phyloP scores from a whole-genome alignment of 345 rosid genomes.

The Brassica juncea region DNA sequence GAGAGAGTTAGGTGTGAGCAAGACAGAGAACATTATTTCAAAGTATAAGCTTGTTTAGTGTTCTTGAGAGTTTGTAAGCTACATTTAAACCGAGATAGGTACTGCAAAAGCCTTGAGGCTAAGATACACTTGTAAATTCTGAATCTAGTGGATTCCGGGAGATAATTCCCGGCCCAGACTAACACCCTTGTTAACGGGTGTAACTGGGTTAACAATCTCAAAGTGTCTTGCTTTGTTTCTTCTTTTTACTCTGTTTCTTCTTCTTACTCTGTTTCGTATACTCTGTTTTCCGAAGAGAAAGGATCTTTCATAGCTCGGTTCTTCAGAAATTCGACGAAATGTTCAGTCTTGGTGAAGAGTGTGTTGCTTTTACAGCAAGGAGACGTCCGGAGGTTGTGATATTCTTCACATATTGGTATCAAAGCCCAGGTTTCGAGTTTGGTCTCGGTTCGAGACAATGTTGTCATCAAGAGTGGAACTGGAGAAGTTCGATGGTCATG shows the following conservation, averaged over 20 bases:
- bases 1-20: not conserved
- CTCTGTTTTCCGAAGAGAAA: not conserved
- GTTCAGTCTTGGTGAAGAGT: not conserved
- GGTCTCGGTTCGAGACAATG: not conserved
- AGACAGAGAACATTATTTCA: not conserved
- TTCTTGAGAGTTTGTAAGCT: not conserved
- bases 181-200: not conserved
- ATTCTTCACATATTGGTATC: not conserved
- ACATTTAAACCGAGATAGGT: not conserved
- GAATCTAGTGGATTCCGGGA: not conserved
- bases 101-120: not conserved
- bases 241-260: not conserved
- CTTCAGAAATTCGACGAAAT: not conserved
- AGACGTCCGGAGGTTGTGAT: no score
- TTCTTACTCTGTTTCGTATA: no score
- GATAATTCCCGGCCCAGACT: not conserved
- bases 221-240: not conserved
- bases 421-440: not conserved
- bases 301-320: not conserved
- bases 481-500: not conserved
- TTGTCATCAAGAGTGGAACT: not conserved
- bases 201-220: not conserved
- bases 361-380: not conserved
- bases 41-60: not conserved
- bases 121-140: not conserved